phyloP scores from a whole-genome alignment of 2,329 filamentous ascomycete genomes.

The Metarhizium album region DNA sequence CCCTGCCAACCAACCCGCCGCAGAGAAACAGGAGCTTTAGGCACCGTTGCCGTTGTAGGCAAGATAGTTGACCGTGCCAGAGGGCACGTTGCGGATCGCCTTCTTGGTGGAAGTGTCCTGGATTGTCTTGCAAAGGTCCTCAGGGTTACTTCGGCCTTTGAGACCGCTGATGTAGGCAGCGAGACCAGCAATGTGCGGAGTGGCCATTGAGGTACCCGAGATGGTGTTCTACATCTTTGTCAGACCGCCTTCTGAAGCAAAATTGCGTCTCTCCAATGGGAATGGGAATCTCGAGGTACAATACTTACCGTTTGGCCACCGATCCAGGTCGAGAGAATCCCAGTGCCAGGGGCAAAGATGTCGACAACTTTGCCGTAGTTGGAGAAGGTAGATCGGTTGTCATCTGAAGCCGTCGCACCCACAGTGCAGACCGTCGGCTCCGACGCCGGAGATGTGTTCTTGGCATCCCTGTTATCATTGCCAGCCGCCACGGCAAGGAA shows the following conservation, averaged over 20 bases:
- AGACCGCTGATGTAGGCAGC: constrained; percentile 33
- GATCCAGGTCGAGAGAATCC: constrained; percentile 37
- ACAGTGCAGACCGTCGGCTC: constrained; percentile 40
- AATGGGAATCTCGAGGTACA: no score
- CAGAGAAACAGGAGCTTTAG: neutral
- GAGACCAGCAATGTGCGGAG: constrained; percentile 9
- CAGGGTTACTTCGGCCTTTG: constrained; percentile 12
- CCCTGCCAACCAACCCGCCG: neutral
- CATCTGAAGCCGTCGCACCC: constrained; percentile 32
- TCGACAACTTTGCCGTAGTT: constrained; percentile 41
- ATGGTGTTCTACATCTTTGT: constrained; percentile 20
- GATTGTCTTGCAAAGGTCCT: constrained; percentile 10
- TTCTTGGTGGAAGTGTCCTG: constrained; percentile 4
- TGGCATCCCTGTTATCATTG: constrained; percentile 35
- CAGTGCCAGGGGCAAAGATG: constrained; percentile 38
- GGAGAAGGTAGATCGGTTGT: constrained; percentile 35
- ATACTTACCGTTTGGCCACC: constrained; percentile 22
- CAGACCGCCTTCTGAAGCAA: no score
- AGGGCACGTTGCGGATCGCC: constrained; percentile 16
- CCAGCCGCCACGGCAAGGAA: constrained; percentile 47
- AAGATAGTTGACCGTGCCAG: constrained; percentile 14
- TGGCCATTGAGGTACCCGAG: constrained; percentile 32
- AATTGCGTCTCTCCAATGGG: neutral
- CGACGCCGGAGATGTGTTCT: constrained; percentile 35
- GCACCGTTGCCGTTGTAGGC: constrained; percentile 14